These are phyloP conservation scores for Phytophthora boehmeriae DNA, from an alignment of 352 stramenopile species.

Conservation along the genomic window DNA sequence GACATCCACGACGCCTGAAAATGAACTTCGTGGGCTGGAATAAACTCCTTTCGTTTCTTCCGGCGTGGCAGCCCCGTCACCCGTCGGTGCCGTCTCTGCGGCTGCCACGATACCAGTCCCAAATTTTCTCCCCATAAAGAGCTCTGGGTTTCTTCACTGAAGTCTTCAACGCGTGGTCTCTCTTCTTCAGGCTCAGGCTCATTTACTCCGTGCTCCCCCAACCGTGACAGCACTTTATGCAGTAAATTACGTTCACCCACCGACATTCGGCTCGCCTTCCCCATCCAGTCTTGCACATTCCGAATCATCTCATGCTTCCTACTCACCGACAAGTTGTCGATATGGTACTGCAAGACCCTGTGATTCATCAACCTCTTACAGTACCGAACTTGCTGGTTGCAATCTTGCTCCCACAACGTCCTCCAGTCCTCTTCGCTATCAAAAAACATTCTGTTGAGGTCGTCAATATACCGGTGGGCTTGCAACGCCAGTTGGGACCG, in stretches of 20 bases:
- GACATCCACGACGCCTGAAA: conserved; percentile 13
- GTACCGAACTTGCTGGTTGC: not conserved
- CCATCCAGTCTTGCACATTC: not conserved
- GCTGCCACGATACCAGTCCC: conserved; percentile 5
- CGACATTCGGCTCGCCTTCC: not conserved
- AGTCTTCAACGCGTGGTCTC: not conserved
- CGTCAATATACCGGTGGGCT: conserved; percentile 10
- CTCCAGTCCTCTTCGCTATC: conserved; percentile 7
- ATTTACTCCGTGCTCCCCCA: not conserved
- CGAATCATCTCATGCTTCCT: not conserved
- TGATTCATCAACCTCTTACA: not conserved
- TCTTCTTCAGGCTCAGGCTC: conserved; percentile 20
- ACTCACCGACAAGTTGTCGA: not conserved
- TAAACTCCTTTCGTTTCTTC: conserved; percentile 15
- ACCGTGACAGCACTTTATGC: not conserved
- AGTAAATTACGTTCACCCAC: not conserved
- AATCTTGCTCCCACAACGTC: conserved; percentile 5
- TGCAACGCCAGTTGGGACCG: conserved; percentile 7
- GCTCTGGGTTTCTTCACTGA: not conserved
- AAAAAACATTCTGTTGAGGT: conserved; percentile 9
- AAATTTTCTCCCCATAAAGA: conserved; percentile 7
- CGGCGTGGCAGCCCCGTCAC: not conserved
- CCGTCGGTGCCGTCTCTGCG: not conserved
- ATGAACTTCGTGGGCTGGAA: conserved; percentile 15
- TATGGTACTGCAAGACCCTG: not conserved